These are phyloP conservation scores for Pseudonitzschia pungens DNA, from an alignment of 108 stramenopile species.

Conservation along the genomic window DNA sequence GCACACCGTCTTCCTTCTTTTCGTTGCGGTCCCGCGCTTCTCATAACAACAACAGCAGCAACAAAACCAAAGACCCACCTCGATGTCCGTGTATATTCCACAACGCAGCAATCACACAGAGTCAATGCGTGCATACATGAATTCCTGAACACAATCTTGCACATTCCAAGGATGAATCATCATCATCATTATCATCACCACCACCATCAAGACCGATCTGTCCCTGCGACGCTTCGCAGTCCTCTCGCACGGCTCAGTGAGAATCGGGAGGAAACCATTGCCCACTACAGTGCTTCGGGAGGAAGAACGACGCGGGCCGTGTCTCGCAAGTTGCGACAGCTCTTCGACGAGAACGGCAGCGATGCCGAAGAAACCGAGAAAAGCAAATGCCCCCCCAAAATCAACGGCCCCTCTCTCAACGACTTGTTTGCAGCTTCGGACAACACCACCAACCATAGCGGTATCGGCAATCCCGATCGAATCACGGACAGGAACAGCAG, in stretches of 20 bases:
- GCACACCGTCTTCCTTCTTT: no score
- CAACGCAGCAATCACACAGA: background rate
- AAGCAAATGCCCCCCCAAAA: background rate
- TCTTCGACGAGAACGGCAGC: background rate
- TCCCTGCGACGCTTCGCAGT: background rate
- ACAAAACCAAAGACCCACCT: no score
- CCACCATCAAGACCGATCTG: background rate
- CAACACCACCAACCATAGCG: background rate
- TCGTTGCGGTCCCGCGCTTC: no score
- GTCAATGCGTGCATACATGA: background rate
- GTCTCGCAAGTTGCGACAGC: background rate
- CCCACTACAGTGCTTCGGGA: background rate
- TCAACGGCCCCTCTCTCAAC: background rate
- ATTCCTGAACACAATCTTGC: background rate
- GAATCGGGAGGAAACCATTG: background rate
- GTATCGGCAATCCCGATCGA: background rate
- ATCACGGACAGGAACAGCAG: no score
- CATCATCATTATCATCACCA: background rate
- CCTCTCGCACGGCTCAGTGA: background rate
- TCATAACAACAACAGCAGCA: no score
- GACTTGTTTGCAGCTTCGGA: background rate
- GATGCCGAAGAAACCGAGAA: background rate
- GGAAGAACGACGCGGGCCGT: background rate
- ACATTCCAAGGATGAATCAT: background rate
- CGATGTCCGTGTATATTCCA: no score